Base-by-base conservation (phyloP, 768 basidiomycete species). In the Serendipita sp. region DNA sequence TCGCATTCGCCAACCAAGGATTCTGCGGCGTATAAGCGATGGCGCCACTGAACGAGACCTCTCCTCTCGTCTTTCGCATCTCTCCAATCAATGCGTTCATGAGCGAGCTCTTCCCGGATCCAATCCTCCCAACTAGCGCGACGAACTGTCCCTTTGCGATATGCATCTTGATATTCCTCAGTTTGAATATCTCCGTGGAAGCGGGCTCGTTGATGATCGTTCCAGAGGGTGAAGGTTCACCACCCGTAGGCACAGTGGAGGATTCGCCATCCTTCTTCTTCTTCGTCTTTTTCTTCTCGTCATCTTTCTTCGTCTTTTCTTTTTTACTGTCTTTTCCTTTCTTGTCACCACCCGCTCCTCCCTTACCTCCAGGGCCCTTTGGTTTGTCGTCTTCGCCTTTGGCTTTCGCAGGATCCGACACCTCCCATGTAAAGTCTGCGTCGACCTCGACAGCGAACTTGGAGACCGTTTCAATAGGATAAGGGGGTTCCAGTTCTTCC, bases 111-210 rank as follows among this genome's bases (percentile, higher is more conserved):
- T 89, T 89, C 30, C 88, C 88, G 44, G 81, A 82, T 0, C 87
- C 87, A 33, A 89, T 83, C 9, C 79, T 77, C 17, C 88, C 88
- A n/a, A 89, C 83, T 26, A 89, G 81, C 1, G 82, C 84, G 4
- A 87, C 76, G 33, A 88, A 81, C 34, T 83, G 74, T 14, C 86
- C 86, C 63, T 72, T 75, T 1, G 75, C 75, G 42, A 83, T 69
- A 48, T 69, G 67, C 34, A 84, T 64, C 61, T 77, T 74, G 61
- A 85, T 68, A 64, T 76, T 71, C 43, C 71, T 74, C 56, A 85
- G 68, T 60, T 75, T 72, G 65, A 84, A 85, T 0, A 82, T 82
- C 62, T 66, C 61, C 13, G 60, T n/a, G n/a, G n/a, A 62, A 24
- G 42, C 48, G 14, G 62, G 13, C 11, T 22, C 43, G 24, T n/a